Percentiles rank a stretch among this genome's conserved stretches.
Conservation (phyloP, 2,329 filamentous ascomycete genomes). For the Leptographium flavum region DNA sequence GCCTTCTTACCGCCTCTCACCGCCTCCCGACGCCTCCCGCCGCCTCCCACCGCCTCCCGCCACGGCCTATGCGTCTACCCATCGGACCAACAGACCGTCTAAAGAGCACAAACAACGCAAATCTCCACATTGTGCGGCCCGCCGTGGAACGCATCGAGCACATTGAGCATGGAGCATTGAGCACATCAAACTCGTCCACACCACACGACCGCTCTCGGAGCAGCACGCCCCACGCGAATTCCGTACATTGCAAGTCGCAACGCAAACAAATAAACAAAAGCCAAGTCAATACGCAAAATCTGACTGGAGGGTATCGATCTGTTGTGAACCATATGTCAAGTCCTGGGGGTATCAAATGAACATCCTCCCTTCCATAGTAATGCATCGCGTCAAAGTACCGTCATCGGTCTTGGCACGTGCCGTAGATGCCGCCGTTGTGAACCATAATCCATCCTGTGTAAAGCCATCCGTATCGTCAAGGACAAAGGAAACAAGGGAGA, state of each 20-base stretch:
- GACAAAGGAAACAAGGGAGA: background rate
- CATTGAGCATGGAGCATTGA: no score
- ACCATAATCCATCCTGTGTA: background rate
- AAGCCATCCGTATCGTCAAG: background rate
- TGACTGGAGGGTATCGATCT: slow-evolving; percentile 12
- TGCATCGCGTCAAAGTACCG: slow-evolving; percentile 2
- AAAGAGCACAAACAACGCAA: background rate
- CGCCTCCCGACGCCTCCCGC: no score
- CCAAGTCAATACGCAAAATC: slow-evolving; percentile 1
- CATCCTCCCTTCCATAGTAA: slow-evolving; percentile 7
- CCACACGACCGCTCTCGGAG: no score
- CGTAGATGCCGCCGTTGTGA: slow-evolving; percentile 3
- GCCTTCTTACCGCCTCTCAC: no score
- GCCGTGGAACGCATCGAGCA: no score
- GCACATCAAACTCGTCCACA: no score
- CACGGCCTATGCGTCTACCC: background rate
- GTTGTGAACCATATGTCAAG: slow-evolving; percentile 5
- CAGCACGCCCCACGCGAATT: no score
- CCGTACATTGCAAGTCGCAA: background rate
- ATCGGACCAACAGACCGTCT: background rate
- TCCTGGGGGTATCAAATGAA: slow-evolving; percentile 11
- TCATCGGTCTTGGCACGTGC: background rate
- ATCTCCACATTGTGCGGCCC: no score
- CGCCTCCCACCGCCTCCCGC: background rate
- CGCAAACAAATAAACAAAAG: slow-evolving; percentile 3